Conservation (phyloP, 805 yeast genomes). For the Candida railenensis region DNA sequence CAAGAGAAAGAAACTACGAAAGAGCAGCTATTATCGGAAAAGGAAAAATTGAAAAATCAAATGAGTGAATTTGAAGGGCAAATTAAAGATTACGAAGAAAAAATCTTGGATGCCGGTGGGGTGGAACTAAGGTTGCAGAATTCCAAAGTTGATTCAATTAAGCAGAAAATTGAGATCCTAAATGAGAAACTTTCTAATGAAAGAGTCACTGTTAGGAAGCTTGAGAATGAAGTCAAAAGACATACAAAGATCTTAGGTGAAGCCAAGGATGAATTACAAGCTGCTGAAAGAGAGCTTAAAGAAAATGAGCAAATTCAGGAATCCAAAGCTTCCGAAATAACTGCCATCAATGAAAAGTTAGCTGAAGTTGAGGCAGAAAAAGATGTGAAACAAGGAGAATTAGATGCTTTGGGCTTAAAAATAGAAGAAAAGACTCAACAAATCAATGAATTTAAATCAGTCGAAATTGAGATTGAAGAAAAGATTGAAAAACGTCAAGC, state of each 20-base stretch:
- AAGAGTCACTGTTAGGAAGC: slow-evolving; percentile 54
- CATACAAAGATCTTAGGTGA: slow-evolving; percentile 46
- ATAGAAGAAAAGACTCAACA: slow-evolving; percentile 40
- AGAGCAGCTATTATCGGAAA: slow-evolving; percentile 14
- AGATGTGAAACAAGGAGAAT: slow-evolving; percentile 39
- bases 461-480: slow-evolving; percentile 65
- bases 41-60: slow-evolving; percentile 44
- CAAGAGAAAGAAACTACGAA: slow-evolving; percentile 24
- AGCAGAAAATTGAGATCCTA: slow-evolving; percentile 62
- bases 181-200: slow-evolving; percentile 57
- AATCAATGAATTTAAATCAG: slow-evolving; percentile 58
- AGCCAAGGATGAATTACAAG: slow-evolving; percentile 45
- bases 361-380: slow-evolving; percentile 32
- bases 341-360: slow-evolving; percentile 25
- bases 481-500: slow-evolving; percentile 57
- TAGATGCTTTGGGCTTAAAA: slow-evolving; percentile 31
- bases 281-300: slow-evolving; percentile 23
- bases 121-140: slow-evolving; percentile 75
- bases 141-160: slow-evolving; percentile 75
- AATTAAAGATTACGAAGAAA: slow-evolving; percentile 64
- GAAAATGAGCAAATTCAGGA: slow-evolving; percentile 17
- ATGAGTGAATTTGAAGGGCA: slow-evolving; percentile 55
- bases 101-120: slow-evolving; percentile 91
- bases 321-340: slow-evolving; percentile 29
- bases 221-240: slow-evolving; percentile 63